Percentiles rank a stretch among this genome's conserved stretches.
These are phyloP conservation scores for Saccharomycopsis hybrid DNA, from an alignment of 1,139 yeast species.

Conservation along the genomic window DNA sequence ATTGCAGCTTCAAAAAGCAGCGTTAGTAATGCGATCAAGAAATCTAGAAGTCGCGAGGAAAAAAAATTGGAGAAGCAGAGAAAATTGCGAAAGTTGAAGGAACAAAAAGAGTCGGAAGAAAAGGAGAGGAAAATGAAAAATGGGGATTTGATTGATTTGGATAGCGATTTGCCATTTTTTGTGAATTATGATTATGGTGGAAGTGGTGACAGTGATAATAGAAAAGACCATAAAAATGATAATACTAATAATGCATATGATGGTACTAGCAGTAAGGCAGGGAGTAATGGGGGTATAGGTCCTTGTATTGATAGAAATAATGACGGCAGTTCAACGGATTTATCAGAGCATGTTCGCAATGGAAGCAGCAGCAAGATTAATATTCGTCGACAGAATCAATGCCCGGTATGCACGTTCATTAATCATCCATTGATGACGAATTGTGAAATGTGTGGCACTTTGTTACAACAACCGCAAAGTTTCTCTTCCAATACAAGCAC, in stretches of 20 bases:
- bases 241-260: no score
- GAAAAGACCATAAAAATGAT: no score
- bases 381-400: slow-evolving; percentile 35
- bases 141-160: slow-evolving; percentile 1
- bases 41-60: background rate
- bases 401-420: slow-evolving; percentile 78
- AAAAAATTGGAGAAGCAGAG: slow-evolving; percentile 3
- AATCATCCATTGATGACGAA: slow-evolving; percentile 72
- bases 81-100: background rate
- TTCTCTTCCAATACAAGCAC: no score
- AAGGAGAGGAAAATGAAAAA: background rate
- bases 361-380: background rate
- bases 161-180: background rate
- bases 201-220: no score
- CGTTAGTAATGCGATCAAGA: slow-evolving; percentile 14
- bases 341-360: background rate
- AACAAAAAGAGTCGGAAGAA: background rate
- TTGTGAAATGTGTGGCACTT: slow-evolving; percentile 86
- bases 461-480: slow-evolving; percentile 30
- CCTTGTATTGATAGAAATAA: no score
- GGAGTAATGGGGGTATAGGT: no score
- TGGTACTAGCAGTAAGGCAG: no score
- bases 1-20: slow-evolving; percentile 8
- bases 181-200: no score
- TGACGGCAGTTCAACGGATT: no score